These are phyloP conservation scores for Dactylonectria estremocensis DNA, from an alignment of 2,329 filamentous ascomycete genomes.

Conservation along the genomic window DNA sequence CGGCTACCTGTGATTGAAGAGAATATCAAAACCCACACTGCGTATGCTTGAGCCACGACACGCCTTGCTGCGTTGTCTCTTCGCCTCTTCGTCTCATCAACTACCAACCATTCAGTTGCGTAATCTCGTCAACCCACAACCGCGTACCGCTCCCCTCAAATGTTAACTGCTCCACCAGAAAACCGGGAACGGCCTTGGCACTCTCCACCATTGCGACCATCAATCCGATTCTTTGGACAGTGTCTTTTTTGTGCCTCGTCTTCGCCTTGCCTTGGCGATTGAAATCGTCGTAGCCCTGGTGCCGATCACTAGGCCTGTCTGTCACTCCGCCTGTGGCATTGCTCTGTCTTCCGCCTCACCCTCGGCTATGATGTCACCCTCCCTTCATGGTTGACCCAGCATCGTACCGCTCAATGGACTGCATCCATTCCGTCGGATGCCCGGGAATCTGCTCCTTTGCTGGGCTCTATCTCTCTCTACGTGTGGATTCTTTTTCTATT, in stretches of 20 bases:
- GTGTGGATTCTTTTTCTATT: background rate
- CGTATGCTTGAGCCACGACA: background rate
- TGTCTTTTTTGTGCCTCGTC: constrained; percentile 20
- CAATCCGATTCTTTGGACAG: constrained; percentile 16
- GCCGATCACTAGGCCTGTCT: constrained; percentile 17
- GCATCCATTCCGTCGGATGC: constrained; percentile 15
- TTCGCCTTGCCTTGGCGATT: constrained; percentile 25
- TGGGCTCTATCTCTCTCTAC: background rate
- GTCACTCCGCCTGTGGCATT: constrained; percentile 17
- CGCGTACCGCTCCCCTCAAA: constrained; percentile 4
- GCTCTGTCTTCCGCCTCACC: constrained; percentile 30
- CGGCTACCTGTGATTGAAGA: background rate
- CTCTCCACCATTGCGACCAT: constrained; percentile 9
- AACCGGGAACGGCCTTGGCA: constrained; percentile 10
- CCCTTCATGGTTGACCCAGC: constrained; percentile 28
- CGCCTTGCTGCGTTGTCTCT: background rate
- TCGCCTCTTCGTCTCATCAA: background rate
- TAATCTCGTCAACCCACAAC: background rate
- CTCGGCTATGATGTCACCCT: constrained; percentile 32
- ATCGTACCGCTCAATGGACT: constrained; percentile 4
- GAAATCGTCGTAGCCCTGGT: constrained; percentile 2
- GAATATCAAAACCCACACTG: background rate
- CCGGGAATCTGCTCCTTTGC: constrained; percentile 21
- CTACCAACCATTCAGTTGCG: background rate
- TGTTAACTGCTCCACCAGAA: constrained; percentile 14